phyloP scores from a whole-genome alignment of 768 basidiomycete genomes.

The Chalciporus piperatus region DNA sequence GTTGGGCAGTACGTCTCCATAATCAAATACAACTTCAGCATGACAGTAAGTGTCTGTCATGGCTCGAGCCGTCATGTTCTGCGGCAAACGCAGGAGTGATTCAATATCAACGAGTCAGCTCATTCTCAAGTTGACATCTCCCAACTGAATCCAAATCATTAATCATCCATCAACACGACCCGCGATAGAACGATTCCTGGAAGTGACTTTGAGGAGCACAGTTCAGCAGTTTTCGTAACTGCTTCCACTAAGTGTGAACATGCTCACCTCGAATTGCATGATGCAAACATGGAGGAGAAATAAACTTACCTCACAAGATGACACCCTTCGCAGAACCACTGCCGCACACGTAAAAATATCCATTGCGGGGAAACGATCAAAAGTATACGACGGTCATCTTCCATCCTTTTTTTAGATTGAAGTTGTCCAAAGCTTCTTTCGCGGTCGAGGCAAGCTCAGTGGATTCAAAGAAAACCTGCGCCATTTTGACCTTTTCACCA shows the following conservation, averaged over 20 bases:
- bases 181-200: neutral
- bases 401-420: slow-evolving; percentile 84
- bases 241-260: too few relatives aligned
- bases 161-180: too few relatives aligned
- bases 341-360: slow-evolving; percentile 5
- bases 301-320: neutral
- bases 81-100: too few relatives aligned
- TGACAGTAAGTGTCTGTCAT: too few relatives aligned
- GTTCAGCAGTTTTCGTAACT: too few relatives aligned
- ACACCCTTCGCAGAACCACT: slow-evolving; percentile 35
- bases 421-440: slow-evolving; percentile 81
- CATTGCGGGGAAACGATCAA: slow-evolving; percentile 20
- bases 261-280: neutral
- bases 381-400: slow-evolving; percentile 77
- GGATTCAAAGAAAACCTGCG: slow-evolving; percentile 75
- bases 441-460: slow-evolving; percentile 73
- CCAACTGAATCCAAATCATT: neutral
- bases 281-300: neutral
- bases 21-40: neutral
- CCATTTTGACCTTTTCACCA: slow-evolving; percentile 72
- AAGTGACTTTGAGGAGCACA: too few relatives aligned
- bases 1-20: too few relatives aligned
- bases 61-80: too few relatives aligned
- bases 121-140: neutral
- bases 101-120: neutral